phyloP scores from a whole-genome alignment of 208 protist species.

The Crithidia brevicula region DNA sequence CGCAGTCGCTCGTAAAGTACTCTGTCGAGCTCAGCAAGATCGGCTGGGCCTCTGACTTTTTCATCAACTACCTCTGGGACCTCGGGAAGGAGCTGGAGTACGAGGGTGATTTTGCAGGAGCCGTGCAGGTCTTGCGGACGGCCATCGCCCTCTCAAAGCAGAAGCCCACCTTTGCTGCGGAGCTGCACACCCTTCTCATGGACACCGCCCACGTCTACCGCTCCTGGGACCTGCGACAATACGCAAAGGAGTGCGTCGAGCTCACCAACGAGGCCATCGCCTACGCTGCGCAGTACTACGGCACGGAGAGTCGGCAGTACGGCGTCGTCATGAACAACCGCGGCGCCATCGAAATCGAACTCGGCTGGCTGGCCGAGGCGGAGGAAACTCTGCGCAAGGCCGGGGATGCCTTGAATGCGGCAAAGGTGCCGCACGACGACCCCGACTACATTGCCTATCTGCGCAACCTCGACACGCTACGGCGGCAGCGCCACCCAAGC shows the following conservation, averaged over 20 bases:
- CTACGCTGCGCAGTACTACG: constrained; percentile 57
- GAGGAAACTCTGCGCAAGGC: constrained; percentile 44
- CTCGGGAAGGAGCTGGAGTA: constrained; percentile 64
- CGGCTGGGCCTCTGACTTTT: constrained; percentile 79
- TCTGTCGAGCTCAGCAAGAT: constrained; percentile 75
- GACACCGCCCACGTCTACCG: constrained; percentile 77
- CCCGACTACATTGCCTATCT: constrained; percentile 72
- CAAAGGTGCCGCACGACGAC: constrained; percentile 54
- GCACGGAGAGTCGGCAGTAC: constrained; percentile 53
- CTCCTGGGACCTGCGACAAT: constrained; percentile 61
- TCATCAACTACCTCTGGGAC: constrained; percentile 73
- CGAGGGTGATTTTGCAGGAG: constrained; percentile 61
- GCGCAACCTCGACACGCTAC: constrained; percentile 49
- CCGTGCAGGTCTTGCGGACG: constrained; percentile 56
- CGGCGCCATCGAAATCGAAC: constrained; percentile 71
- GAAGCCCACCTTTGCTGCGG: constrained; percentile 56
- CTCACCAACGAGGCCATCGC: constrained; percentile 61
- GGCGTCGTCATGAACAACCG: constrained; percentile 73
- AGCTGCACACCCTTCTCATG: constrained; percentile 63
- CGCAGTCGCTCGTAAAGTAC: constrained; percentile 59
- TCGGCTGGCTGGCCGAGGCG: constrained; percentile 48
- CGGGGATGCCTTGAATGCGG: constrained; percentile 46
- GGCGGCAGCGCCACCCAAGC: constrained; percentile 22
- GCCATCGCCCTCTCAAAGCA: constrained; percentile 71
- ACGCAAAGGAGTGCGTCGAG: constrained; percentile 53